Conservation (phyloP, 306 rosid genomes). For the Cucumis sativus region DNA sequence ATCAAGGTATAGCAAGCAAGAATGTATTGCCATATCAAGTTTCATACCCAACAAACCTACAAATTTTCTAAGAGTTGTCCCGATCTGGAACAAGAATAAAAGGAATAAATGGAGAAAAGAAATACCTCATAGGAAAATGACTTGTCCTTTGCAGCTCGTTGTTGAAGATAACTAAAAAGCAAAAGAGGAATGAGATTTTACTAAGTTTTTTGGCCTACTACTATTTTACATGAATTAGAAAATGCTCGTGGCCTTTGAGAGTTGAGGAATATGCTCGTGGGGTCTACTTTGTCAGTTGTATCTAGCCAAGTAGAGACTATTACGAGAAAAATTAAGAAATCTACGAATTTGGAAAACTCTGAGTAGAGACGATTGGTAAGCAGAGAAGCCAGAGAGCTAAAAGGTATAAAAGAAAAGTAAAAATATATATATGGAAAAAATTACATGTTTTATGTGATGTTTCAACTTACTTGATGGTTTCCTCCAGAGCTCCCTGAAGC, state of each 20-base stretch:
- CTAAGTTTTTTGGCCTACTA: background rate
- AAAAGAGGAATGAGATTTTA: constrained; percentile 7
- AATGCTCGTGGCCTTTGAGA: background rate
- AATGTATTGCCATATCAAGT: background rate
- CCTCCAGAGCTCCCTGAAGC: constrained; percentile 82
- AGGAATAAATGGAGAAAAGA: background rate
- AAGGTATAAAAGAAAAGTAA: background rate
- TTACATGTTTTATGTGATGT: background rate
- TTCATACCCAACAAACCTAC: background rate
- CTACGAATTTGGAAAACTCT: background rate
- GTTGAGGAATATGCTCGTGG: background rate
- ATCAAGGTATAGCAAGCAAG: background rate
- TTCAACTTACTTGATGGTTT: constrained; percentile 62
- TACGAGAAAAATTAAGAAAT: background rate
- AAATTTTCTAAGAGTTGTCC: background rate
- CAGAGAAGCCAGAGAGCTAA: background rate
- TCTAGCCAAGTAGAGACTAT: background rate
- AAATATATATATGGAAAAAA: background rate
- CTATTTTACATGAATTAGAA: background rate
- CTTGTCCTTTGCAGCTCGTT: constrained; percentile 60
- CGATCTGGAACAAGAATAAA: background rate
- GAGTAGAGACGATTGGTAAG: background rate
- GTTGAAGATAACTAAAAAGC: constrained; percentile 63
- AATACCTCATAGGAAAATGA: constrained; percentile 84
- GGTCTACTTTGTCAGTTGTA: background rate